These are phyloP conservation scores for Heliamphora pulchella DNA, from an alignment of 179 eudicot genomes.

Conservation along the genomic window DNA sequence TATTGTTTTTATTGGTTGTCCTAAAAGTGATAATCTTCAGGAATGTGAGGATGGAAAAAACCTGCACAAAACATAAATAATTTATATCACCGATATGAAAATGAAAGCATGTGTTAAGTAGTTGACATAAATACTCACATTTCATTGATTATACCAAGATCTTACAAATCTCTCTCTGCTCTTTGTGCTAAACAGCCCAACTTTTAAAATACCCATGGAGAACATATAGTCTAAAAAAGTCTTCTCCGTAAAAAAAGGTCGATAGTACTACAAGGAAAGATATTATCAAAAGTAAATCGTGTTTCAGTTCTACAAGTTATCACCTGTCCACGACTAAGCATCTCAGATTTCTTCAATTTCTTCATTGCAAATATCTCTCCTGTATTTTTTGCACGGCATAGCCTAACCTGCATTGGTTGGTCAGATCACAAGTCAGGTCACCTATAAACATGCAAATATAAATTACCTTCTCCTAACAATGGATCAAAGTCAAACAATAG, in stretches of 20 bases:
- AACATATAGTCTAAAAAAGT: not conserved
- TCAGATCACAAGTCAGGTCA: conserved; percentile 10
- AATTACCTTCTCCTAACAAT: not conserved
- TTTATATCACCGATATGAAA: not conserved
- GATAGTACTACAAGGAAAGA: not conserved
- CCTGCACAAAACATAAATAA: not conserved
- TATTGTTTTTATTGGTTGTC: not conserved
- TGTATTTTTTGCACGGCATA: conserved; percentile 56
- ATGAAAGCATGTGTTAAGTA: not conserved
- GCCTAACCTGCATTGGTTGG: conserved; percentile 43
- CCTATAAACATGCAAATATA: not conserved
- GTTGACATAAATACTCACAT: not conserved
- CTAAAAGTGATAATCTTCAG: not conserved
- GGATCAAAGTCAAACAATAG: not conserved
- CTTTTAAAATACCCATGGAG: not conserved
- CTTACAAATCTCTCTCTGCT: not conserved
- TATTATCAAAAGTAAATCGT: not conserved
- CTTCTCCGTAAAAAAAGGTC: not conserved
- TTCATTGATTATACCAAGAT: not conserved
- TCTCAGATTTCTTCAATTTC: conserved; percentile 65
- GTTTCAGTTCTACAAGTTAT: not conserved
- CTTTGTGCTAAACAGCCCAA: not conserved
- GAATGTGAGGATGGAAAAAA: not conserved
- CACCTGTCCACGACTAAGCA: conserved; percentile 80
- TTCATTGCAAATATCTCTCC: conserved; percentile 67